Evolutionary conservation across 305 asterid species (phyloP).

Genomic region (Ajuga reptans): DNA sequence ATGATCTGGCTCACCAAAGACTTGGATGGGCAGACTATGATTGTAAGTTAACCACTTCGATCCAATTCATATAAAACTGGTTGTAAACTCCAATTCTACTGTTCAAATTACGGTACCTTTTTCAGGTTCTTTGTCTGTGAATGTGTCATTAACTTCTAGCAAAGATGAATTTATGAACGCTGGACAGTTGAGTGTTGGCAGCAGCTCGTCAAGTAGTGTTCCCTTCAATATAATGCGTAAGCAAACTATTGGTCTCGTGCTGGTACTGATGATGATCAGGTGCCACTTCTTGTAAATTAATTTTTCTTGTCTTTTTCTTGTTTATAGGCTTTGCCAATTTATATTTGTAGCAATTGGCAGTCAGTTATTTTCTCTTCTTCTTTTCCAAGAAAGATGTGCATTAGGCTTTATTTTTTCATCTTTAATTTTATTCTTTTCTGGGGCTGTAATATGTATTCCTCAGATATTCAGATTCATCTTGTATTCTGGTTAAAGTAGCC

Average conservation of each 20-base stretch:
- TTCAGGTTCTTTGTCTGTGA: slow-evolving; percentile 76
- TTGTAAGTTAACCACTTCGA: slow-evolving; percentile 43
- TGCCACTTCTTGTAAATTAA: slow-evolving; percentile 34
- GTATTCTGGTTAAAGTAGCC: neutral
- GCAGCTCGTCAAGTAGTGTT: slow-evolving; percentile 35
- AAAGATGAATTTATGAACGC: slow-evolving; percentile 71
- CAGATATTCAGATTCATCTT: neutral
- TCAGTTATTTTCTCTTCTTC: slow-evolving; percentile 9
- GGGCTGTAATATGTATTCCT: slow-evolving; percentile 9
- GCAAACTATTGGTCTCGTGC: slow-evolving; percentile 16
- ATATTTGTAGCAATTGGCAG: slow-evolving; percentile 30
- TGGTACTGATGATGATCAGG: slow-evolving; percentile 26
- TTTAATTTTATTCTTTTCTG: neutral
- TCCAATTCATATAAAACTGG: neutral
- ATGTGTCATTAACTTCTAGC: slow-evolving; percentile 69
- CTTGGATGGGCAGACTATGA: slow-evolving; percentile 65
- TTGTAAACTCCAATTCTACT: neutral
- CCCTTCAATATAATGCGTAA: slow-evolving; percentile 13
- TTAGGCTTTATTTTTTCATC: neutral
- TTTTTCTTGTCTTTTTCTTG: neutral
- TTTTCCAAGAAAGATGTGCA: neutral
- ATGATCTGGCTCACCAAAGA: slow-evolving; percentile 53
- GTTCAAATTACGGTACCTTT: neutral
- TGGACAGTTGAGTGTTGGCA: slow-evolving; percentile 62
- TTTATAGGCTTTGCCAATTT: slow-evolving; percentile 19